Conservation (phyloP, 202 grass and related monocot species). For the Schoenoplectus tabernaemontani region DNA sequence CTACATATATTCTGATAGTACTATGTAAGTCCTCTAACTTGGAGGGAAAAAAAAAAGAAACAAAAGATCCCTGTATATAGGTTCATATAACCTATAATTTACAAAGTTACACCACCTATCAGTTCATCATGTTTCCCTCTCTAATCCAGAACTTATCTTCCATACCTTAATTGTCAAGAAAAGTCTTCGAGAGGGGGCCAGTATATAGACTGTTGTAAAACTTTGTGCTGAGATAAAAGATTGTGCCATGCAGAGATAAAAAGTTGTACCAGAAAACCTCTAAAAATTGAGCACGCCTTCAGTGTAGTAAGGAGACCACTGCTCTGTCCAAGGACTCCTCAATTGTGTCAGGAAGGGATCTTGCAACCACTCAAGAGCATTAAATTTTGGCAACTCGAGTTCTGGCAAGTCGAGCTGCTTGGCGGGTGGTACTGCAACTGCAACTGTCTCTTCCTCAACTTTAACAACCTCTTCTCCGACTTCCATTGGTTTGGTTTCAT, state of each 20-base stretch:
- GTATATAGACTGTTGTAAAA: background rate
- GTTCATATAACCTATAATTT: conserved; percentile 5
- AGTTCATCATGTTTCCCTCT: background rate
- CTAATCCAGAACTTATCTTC: too few species aligned
- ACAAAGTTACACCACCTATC: background rate
- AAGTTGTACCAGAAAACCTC: background rate
- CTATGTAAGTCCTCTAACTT: conserved; percentile 9
- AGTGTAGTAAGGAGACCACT: conserved; percentile 50
- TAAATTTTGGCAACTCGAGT: conserved; percentile 41
- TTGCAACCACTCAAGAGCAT: conserved; percentile 69
- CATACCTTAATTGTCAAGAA: too few species aligned
- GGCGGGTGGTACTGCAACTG: background rate
- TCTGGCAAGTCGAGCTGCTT: conserved; percentile 32
- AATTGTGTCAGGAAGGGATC: conserved; percentile 77
- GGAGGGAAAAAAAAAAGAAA: background rate
- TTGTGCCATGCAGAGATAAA: background rate
- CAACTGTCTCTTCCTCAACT: background rate
- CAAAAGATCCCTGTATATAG: background rate
- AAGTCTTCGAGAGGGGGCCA: too few species aligned
- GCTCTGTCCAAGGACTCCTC: conserved; percentile 72
- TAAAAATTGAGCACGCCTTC: conserved; percentile 67
- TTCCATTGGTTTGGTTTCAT: background rate
- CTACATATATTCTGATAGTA: background rate
- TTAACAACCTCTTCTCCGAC: background rate
- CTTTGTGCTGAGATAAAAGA: background rate